Evolutionary conservation across 805 yeast species (phyloP), one percentile per base, ranked within the genome.

Genomic region (Komagataella kurtzmanii): DNA sequence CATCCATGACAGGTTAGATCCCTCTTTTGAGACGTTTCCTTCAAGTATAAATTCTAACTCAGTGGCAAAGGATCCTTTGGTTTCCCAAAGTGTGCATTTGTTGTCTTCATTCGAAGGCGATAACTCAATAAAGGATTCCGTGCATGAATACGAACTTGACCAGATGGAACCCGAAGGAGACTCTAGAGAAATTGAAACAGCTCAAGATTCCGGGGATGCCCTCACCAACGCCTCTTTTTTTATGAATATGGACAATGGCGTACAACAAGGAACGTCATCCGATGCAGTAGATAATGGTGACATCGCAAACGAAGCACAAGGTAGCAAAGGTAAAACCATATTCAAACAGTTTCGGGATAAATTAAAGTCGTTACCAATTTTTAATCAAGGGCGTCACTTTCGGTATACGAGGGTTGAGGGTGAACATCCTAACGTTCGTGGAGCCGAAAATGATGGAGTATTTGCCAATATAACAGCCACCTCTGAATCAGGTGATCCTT

Each of bases 381-480:
- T 30, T 8, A 30, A 30, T 30, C 40, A 30, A 30, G 40, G 40
- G 40, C 40, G 40, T 30, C 40, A 30, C 10, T 10, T 14, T 30
- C 40, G 40, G 40, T 30, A 30, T 30, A 30, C 40, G 40, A 30
- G 40, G 40, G 40, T 10, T 30, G 40, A 30, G 40, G 40, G 17
- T 45, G 54, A 18, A 44, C 55, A 30, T 30, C 40, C 40, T 30
- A 30, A 30, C 40, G 40, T 30, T 30, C 40, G 12, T n/a, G 61
- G 83, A 61, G 55, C 69, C 63, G 59, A 68, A 2, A 74, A 72
- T 54, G 99, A 93, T 64, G 99, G 98, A 8, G 99, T 93, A 3
- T 93, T 93, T 66, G 81, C 93, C 50, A 93, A 93, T 65, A 65
- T 93, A 58, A 78, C 86, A 59, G 98, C 98, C 2, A 91, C 90